These are phyloP conservation scores for Sporodiniella umbellata DNA, from an alignment of 371 early-diverging fungal genomes.

Conservation along the genomic window DNA sequence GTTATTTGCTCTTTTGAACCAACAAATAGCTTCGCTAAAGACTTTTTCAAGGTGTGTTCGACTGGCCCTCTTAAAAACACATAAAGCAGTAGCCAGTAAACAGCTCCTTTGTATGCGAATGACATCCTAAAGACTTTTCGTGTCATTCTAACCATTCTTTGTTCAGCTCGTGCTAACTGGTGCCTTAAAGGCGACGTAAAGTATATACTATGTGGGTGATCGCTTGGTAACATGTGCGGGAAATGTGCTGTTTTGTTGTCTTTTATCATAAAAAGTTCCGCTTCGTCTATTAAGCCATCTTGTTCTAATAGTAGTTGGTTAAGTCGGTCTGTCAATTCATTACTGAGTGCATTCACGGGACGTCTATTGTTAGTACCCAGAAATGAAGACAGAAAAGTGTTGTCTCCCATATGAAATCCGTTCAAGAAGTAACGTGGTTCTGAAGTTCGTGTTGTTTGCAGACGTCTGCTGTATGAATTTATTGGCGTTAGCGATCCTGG, in stretches of 20 bases:
- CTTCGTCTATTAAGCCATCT: slow-evolving; percentile 1
- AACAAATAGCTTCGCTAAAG: slow-evolving; percentile 21
- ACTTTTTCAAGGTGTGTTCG: slow-evolving; percentile 26
- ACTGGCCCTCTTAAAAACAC: slow-evolving; percentile 40
- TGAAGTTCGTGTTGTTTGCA: slow-evolving; percentile 7
- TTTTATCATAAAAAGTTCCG: neutral
- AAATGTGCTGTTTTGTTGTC: slow-evolving; percentile 23
- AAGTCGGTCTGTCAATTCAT: slow-evolving; percentile 12
- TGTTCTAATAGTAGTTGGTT: slow-evolving; percentile 6
- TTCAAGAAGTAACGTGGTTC: slow-evolving; percentile 25
- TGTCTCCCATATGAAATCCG: slow-evolving; percentile 38
- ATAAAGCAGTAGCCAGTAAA: slow-evolving; percentile 42
- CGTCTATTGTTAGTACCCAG: slow-evolving; percentile 2
- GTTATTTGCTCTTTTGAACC: slow-evolving; percentile 23
- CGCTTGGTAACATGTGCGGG: slow-evolving; percentile 38
- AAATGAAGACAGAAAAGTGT: slow-evolving; percentile 35
- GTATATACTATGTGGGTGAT: slow-evolving; percentile 39
- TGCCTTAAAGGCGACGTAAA: slow-evolving; percentile 29
- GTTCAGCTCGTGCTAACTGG: slow-evolving; percentile 29
- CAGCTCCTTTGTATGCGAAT: slow-evolving; percentile 39
- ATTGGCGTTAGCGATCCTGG: slow-evolving; percentile 27
- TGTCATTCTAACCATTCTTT: slow-evolving; percentile 26
- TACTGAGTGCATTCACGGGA: slow-evolving; percentile 4
- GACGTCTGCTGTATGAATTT: slow-evolving; percentile 5
- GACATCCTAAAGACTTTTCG: slow-evolving; percentile 31